Conservation (phyloP, 805 yeast species). For the Cephaloascus albidus region DNA sequence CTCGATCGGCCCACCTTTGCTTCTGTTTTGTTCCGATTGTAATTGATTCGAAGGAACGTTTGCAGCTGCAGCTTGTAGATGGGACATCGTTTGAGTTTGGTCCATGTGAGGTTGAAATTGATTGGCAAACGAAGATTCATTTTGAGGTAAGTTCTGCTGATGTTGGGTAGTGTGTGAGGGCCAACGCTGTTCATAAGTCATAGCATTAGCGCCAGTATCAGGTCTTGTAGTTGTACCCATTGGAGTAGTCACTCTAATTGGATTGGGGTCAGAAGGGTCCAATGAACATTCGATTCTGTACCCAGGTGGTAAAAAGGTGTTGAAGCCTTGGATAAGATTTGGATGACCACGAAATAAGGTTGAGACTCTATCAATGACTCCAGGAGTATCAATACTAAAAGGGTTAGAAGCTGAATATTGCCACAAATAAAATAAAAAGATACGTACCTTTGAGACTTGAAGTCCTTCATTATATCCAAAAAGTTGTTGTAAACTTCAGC, state of each 20-base stretch:
- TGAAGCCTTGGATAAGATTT: constrained; percentile 89
- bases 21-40: background rate
- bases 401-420: no score
- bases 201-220: constrained; percentile 30
- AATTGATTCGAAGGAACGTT: background rate
- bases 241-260: constrained; percentile 93
- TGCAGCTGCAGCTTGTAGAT: constrained; percentile 1
- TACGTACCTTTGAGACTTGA: constrained; percentile 78
- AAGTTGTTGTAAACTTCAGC: constrained; percentile 96
- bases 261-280: constrained; percentile 85
- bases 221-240: constrained; percentile 76
- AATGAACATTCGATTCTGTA: constrained; percentile 85
- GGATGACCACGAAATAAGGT: constrained; percentile 89
- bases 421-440: constrained; percentile 2
- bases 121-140: background rate
- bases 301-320: constrained; percentile 96
- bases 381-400: constrained; percentile 89
- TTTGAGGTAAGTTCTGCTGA: constrained; percentile 1
- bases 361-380: constrained; percentile 94
- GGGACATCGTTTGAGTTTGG: background rate
- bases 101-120: background rate
- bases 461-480: constrained; percentile 97
- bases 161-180: constrained; percentile 1
- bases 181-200: background rate
- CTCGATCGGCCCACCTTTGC: constrained; percentile 66